Conservation (phyloP, 768 basidiomycete species). For the Boletus barrowsii region DNA sequence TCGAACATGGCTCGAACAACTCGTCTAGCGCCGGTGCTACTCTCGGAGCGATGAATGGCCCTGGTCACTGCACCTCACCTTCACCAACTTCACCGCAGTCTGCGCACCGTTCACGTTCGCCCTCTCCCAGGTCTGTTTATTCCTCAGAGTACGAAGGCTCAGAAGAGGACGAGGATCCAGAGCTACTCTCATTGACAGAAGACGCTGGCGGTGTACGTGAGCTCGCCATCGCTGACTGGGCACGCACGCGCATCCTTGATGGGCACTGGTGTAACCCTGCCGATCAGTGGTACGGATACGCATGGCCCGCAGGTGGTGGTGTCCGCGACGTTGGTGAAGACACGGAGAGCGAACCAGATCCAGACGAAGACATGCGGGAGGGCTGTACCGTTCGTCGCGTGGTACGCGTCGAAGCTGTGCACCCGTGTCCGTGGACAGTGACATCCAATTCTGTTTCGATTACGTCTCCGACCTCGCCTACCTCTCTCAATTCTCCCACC, state of each 20-base stretch:
- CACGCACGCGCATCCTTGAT: constrained; percentile 65
- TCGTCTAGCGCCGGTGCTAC: constrained; percentile 1
- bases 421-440: constrained; percentile 65
- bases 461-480: constrained; percentile 18
- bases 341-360: constrained; percentile 29
- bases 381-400: constrained; percentile 19
- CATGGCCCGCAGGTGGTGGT: constrained; percentile 39
- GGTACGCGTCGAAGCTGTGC: constrained; percentile 28
- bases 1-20: constrained; percentile 9
- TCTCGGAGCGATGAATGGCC: constrained; percentile 11
- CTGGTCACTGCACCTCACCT: constrained; percentile 25
- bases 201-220: constrained; percentile 45
- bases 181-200: constrained; percentile 43
- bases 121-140: constrained; percentile 29
- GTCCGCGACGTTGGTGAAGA: constrained; percentile 25
- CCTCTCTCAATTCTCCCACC: constrained; percentile 21
- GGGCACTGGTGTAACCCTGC: constrained; percentile 76
- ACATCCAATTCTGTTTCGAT: constrained; percentile 10
- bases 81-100: constrained; percentile 27
- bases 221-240: constrained; percentile 70
- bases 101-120: constrained; percentile 28
- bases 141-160: constrained; percentile 34
- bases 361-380: constrained; percentile 17
- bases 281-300: constrained; percentile 59
- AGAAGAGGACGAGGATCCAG: constrained; percentile 45